These are phyloP conservation scores for Symbiodinium natans DNA, from an alignment of 73 alveolate genomes.

Conservation along the genomic window DNA sequence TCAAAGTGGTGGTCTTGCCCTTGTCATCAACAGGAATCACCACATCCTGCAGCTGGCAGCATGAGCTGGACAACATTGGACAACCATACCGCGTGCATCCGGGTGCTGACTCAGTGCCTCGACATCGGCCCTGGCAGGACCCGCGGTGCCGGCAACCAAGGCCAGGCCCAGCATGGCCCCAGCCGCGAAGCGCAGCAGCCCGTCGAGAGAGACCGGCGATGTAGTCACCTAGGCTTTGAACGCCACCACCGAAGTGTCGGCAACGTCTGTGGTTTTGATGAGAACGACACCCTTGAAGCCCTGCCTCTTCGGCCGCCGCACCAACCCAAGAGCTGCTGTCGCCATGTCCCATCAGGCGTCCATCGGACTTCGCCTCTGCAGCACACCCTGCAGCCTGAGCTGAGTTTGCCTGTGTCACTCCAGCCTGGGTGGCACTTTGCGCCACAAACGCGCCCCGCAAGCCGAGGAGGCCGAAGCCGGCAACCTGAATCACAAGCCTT, in stretches of 20 bases:
- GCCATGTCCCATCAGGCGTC: neutral
- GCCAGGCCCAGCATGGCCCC: constrained; percentile 7
- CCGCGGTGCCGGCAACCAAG: neutral
- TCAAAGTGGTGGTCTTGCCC: neutral
- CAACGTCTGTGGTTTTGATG: neutral
- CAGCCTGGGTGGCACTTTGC: neutral
- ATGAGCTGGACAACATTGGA: too few species aligned
- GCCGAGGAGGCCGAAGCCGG: neutral
- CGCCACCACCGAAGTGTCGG: too few species aligned
- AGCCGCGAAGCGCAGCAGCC: constrained; percentile 7
- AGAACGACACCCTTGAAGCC: neutral
- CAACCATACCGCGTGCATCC: too few species aligned
- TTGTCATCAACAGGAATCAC: constrained; percentile 10
- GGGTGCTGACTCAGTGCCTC: too few species aligned
- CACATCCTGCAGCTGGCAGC: neutral
- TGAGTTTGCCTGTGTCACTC: neutral
- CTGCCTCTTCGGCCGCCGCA: neutral
- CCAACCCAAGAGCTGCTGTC: neutral
- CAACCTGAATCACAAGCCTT: neutral
- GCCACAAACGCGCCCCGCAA: neutral
- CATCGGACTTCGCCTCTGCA: neutral
- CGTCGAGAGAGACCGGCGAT: neutral
- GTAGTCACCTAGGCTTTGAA: neutral
- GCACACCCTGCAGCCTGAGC: neutral
- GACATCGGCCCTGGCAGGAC: neutral